phyloP scores from a whole-genome alignment of 305 asterid species.

The Euphrasia arctica region DNA sequence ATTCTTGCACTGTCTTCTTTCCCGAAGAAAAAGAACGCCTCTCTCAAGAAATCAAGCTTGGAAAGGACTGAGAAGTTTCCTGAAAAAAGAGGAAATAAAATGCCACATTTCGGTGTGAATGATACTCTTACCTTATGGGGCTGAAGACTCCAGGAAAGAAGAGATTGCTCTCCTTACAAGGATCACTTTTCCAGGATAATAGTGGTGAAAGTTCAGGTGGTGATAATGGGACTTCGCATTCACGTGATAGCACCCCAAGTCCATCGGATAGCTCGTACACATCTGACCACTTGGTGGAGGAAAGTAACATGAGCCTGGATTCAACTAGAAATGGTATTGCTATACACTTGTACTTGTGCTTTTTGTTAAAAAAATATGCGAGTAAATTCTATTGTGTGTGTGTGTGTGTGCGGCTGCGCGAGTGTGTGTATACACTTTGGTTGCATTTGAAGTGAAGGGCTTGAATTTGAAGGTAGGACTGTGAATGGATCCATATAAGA shows the following conservation, averaged over 20 bases:
- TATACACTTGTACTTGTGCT: neutral
- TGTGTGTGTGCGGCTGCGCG: neutral
- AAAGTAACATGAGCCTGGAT: constrained; percentile 48
- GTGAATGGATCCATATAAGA: neutral
- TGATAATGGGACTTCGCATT: constrained; percentile 44
- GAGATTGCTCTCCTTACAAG: constrained; percentile 39
- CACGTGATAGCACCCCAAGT: constrained; percentile 38
- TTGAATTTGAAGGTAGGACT: neutral
- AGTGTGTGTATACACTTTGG: neutral
- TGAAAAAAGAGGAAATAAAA: constrained; percentile 29
- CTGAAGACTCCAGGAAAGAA: constrained; percentile 33
- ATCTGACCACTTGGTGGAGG: constrained; percentile 48
- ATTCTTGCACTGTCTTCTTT: constrained; percentile 26
- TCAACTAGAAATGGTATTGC: constrained; percentile 51
- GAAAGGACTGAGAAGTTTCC: constrained; percentile 31
- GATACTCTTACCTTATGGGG: constrained; percentile 3
- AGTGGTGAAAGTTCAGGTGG: constrained; percentile 53
- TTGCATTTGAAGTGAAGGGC: neutral
- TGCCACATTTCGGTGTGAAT: constrained; percentile 26
- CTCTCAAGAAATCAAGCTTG: constrained; percentile 37
- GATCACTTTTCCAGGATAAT: constrained; percentile 39
- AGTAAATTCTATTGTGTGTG: neutral
- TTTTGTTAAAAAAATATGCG: constrained; percentile 10
- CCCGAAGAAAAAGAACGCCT: constrained; percentile 28
- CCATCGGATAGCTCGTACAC: constrained; percentile 57